These are phyloP conservation scores for Colletotrichum camelliae DNA, from an alignment of 2,329 filamentous ascomycete genomes.

Conservation along the genomic window DNA sequence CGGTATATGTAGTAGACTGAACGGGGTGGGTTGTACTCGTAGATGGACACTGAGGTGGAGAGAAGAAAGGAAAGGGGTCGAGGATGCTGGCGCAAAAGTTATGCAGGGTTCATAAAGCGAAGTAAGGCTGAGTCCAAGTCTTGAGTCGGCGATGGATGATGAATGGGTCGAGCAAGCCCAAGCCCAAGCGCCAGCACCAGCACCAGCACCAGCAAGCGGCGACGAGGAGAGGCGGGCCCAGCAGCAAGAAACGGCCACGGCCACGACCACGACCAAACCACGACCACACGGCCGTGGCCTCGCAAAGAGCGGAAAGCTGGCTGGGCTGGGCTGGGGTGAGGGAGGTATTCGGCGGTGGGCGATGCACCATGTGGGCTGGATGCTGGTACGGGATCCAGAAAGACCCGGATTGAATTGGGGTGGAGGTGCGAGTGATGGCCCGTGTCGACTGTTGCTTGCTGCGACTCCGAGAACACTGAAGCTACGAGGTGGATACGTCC, in stretches of 20 bases:
- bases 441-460: slow-evolving; percentile 8
- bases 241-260: not conserved
- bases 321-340: not conserved
- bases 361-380: slow-evolving; percentile 17
- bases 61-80: not conserved
- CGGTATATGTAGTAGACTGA: slow-evolving; percentile 18
- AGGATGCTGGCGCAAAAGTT: not conserved
- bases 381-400: not conserved
- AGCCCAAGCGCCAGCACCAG: not conserved
- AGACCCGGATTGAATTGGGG: not conserved
- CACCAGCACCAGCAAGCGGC: too few species aligned
- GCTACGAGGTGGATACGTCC: not conserved
- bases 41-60: not conserved
- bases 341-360: slow-evolving; percentile 14
- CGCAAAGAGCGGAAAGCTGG: slow-evolving; percentile 12
- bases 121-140: slow-evolving; percentile 17
- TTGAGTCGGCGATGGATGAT: not conserved
- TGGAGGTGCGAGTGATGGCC: not conserved
- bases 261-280: not conserved
- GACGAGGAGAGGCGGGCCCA: not conserved
- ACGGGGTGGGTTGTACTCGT: not conserved
- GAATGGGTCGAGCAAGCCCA: not conserved
- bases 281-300: not conserved
- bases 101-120: slow-evolving; percentile 9
- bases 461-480: not conserved